Percentiles rank a stretch among this genome's conserved stretches.
phyloP scores from a whole-genome alignment of 2,329 filamentous ascomycete species.

The Dactylella cylindrospora region DNA sequence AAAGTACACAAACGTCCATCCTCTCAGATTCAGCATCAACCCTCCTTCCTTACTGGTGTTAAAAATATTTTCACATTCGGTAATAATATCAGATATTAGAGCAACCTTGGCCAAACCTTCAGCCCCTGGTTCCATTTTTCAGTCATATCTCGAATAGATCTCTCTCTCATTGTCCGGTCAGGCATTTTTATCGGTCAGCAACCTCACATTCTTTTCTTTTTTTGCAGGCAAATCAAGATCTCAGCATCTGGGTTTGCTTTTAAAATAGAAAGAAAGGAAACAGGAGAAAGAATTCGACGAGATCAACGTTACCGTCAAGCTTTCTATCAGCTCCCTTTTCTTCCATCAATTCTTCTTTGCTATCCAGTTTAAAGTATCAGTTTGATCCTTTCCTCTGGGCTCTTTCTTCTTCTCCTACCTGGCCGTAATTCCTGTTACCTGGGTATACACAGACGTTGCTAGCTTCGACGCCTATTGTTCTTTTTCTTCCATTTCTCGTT shows the following conservation, averaged over 20 bases:
- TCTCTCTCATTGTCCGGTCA: too few relatives aligned
- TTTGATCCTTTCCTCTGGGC: constrained; percentile 1
- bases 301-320: constrained; percentile 41
- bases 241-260: constrained; percentile 28
- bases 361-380: not conserved
- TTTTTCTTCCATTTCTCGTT: not conserved
- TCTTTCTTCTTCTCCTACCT: too few relatives aligned
- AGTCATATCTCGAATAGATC: too few relatives aligned
- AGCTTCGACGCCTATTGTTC: constrained; percentile 15
- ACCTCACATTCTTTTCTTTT: constrained; percentile 19
- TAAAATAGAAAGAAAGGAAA: not conserved
- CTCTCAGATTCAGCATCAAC: too few relatives aligned
- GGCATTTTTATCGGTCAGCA: too few relatives aligned
- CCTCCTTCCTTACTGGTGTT: too few relatives aligned
- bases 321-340: constrained; percentile 1
- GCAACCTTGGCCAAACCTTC: too few relatives aligned
- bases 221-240: constrained; percentile 9
- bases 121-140: too few relatives aligned
- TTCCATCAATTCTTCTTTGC: not conserved
- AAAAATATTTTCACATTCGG: too few relatives aligned
- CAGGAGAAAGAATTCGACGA: constrained; percentile 29
- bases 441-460: constrained; percentile 19
- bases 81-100: too few relatives aligned
- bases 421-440: too few relatives aligned
- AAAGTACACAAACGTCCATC: too few relatives aligned